Base-by-base conservation (phyloP, 192 early-diverging fungal genomes). In the Gonapodya prolifera region DNA sequence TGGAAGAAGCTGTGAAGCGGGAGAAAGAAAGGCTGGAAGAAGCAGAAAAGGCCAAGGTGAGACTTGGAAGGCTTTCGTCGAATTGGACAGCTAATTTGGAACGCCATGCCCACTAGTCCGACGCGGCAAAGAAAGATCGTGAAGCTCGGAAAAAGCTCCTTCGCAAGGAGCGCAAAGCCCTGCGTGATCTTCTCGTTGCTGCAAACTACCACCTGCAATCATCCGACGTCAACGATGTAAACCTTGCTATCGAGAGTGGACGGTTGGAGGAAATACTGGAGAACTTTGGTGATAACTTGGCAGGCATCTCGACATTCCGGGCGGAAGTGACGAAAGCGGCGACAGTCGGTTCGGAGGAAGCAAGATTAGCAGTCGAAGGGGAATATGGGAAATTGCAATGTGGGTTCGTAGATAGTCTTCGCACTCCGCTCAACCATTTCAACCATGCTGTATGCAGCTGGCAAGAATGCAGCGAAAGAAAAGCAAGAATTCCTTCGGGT, bases 91-190 rank as follows among this genome's bases (percentile, higher is more conserved):
- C 45, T 23, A 61, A n/a, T n/a, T n/a, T n/a, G n/a, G n/a, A n/a
- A n/a, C n/a, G n/a, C n/a, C n/a, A 8, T 61, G 45, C 23, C 23
- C 45, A 23, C 8, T 23, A 83, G 30, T 87, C 82, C 18, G 91
- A 87, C 35, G 87, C 91, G 35, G 92, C 90, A 75, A 90, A 85
- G 76, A 95, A 95, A 87, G 89, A 91, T 80, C 91, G 92, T 81
- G 95, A 99, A 83, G 86, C 92, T 70, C 81, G 89, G 78, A 95
- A 96, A 87, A 94, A 94, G 84, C 86, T 84, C 70, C 86, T 96
- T 81, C 91, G 92, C 83, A 95, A 94, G 87, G 92, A 96, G 84
- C 93, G 95, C 89, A 96, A 95, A 83, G 87, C 86, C 70, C 87
- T 99, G 83, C 91, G 91, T 86, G 81, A 87, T 16, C 82, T 94